Evolutionary conservation across 2,329 filamentous ascomycete species (phyloP), one percentile per base, ranked within the genome.

Genomic region (Amphichorda felina): DNA sequence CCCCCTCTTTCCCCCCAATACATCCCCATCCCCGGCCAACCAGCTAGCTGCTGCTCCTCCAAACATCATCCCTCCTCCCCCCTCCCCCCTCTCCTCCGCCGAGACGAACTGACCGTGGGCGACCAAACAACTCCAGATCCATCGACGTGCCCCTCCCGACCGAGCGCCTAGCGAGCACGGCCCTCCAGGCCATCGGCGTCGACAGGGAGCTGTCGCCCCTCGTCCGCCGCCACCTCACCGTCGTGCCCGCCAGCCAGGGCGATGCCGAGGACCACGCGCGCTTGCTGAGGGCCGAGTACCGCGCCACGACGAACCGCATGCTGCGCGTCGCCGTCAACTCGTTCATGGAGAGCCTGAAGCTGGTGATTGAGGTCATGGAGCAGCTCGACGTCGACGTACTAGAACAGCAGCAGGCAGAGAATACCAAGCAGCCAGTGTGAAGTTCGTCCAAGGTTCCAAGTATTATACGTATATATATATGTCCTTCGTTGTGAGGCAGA

Each of bases 231-330:
- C 65, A 70, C 2, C 80, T 95, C 44, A 65, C 69, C 28, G 64
- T 86, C 34, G 58, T 61, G 19, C 32, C 51, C n/a, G 44, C 49
- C 16, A 19, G 17, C 11, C 7, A 27, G 15, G 26, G 45, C 18
- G 39, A 45, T 9, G 32, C 28, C 8, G 38, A 40, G 17, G 39
- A 44, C n/a, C n/a, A n/a, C 19, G 49, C 54, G 14, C 58, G 50
- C 16, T 59, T 88, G 4, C 65, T 96, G 33, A 68, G 71, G 40
- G 81, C 84, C 8, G 72, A 81, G 40, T 96, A 96, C 60, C 72
- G 70, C 37, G 91, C 91, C 2, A 86, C 86, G 0, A 96, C 91
- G 15, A 94, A 95, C 54, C 80, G 91, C 46, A 96, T 96, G 89
- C 70, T 98, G 39, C 79, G 91, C 30, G 91, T 98, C 3, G 84